Base-by-base conservation (phyloP, 805 yeast species). In the Kurtzmaniella fragi region DNA sequence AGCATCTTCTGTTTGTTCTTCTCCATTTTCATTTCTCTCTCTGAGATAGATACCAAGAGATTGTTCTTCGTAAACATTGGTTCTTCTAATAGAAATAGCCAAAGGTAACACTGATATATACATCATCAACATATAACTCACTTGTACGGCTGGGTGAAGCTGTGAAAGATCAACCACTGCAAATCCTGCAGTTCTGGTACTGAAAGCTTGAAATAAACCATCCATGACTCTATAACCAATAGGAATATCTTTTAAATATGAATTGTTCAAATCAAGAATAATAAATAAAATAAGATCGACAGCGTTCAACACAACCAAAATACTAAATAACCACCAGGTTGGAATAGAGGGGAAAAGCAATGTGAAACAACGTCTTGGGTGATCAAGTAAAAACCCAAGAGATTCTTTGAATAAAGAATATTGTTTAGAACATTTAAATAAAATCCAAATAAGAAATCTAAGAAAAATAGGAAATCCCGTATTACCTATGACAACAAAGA, bases 31-130 rank as follows among this genome's bases (percentile, higher is more conserved):
- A 12, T 32, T n/a, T 50, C 56, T n/a, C 64, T 73, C 32, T 54
- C 25, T 55, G 12, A 64, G 53, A 54, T 86, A 90, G n/a, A 89
- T 75, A n/a, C 99, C 99, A 41, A 93, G 64, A 0, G 96, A 85
- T 56, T 89, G 98, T 54, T 93, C 99, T 58, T 93, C 99, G 64
- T 93, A 93, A 40, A 93, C 99, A 58, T 93, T 93, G 14, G 99
- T 93, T 59, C 97, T 77, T 65, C 99, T 80, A 45, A 93, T 89
- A 29, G 96, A 87, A 47, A 93, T 93, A 26, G 99, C 99, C 50
- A 93, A 68, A 1, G 99, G 99, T 56, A 90, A 71, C 32, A 91
- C 97, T 12, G 98, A 91, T 20, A 93, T 89, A 64, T 93, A 93
- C 99, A 93, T 93, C 98, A 93, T 91, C 43, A 93, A 75, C 80